These are phyloP conservation scores for Pulveroboletus sp. DNA, from an alignment of 768 basidiomycete species.

Conservation along the genomic window DNA sequence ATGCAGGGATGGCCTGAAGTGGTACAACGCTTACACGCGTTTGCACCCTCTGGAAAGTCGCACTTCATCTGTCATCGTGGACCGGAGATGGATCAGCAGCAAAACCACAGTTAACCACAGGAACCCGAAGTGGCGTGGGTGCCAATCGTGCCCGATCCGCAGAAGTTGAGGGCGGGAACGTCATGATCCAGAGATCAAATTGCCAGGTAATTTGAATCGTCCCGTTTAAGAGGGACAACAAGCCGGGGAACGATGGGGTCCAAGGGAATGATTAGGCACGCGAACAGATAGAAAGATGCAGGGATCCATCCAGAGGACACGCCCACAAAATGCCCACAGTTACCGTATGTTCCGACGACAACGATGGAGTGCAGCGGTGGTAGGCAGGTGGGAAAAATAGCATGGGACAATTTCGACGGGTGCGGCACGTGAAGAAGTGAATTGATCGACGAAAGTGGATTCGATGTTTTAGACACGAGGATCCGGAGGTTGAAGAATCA, in stretches of 20 bases:
- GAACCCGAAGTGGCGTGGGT: not conserved
- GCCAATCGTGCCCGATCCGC: not conserved
- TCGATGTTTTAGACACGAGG: constrained; percentile 19
- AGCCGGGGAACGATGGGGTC: constrained; percentile 1
- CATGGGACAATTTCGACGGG: not conserved
- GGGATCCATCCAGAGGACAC: constrained; percentile 1
- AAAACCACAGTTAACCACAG: constrained; percentile 11
- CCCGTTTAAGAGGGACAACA: constrained; percentile 11
- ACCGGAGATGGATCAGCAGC: constrained; percentile 9
- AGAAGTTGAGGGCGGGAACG: constrained; percentile 1
- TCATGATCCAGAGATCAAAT: constrained; percentile 6
- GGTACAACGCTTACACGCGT: constrained; percentile 76
- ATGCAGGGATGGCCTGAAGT: constrained; percentile 70
- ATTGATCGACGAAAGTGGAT: constrained; percentile 6
- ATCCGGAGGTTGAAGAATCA: constrained; percentile 23
- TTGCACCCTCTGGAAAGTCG: constrained; percentile 66
- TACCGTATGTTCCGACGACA: constrained; percentile 13
- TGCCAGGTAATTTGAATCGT: constrained; percentile 1
- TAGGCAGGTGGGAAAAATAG: constrained; percentile 1
- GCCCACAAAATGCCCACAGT: constrained; percentile 4
- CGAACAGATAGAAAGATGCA: not conserved
- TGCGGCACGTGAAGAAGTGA: constrained; percentile 1
- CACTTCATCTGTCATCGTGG: constrained; percentile 68
- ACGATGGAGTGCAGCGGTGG: not conserved
- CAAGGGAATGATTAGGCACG: not conserved